Base-by-base conservation (phyloP, 768 basidiomycete genomes). In the Dentipellis fragilis region DNA sequence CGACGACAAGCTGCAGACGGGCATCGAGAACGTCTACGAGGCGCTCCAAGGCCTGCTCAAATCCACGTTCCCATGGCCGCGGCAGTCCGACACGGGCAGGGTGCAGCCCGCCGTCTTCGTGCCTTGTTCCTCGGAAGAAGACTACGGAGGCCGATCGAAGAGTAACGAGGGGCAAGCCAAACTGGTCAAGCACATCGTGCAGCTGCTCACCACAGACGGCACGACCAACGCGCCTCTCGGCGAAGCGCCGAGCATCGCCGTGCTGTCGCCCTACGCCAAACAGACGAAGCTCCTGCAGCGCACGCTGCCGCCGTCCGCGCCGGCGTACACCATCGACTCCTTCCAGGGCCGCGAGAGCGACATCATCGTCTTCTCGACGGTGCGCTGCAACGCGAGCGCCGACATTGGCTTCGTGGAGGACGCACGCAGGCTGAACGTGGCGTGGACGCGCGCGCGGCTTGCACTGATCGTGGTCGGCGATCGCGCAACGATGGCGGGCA, bases 311-410 rank as follows among this genome's bases (percentile, higher is more conserved):
- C 66, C 79, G 4, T 71, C 72, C 11, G 14, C 55, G 10, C 63
- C 68, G 5, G 71, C 69, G 47, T 79, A 73, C 38, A 84, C 82
- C 0, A 73, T 84, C 39, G 81, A 84, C 61, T 77, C 81, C 0
- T 87, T 84, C 62, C 85, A 86, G 64, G 84, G 84, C 11, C 72
- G 84, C 36, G 84, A 86, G 63, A 80, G 77, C 57, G 84, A 87
- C 58, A 72, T 86, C 49, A 72, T 86, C 47, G 75, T 87, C 22
- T 83, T 84, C 63, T 79, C 80, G 0, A 77, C 80, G 4, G 84
- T 86, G 12, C 75, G 84, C 10, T 79, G 77, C 60, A 86, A 87
- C 59, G 72, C 62, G 16, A 72, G 76, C 40, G 71, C 73, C 0
- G 84, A 86, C 49, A 79, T 86, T 48, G 84, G 84, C 5, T 87